Evolutionary conservation across 257 asterid genomes (phyloP).

Genomic region (Przewalskia tangutica): DNA sequence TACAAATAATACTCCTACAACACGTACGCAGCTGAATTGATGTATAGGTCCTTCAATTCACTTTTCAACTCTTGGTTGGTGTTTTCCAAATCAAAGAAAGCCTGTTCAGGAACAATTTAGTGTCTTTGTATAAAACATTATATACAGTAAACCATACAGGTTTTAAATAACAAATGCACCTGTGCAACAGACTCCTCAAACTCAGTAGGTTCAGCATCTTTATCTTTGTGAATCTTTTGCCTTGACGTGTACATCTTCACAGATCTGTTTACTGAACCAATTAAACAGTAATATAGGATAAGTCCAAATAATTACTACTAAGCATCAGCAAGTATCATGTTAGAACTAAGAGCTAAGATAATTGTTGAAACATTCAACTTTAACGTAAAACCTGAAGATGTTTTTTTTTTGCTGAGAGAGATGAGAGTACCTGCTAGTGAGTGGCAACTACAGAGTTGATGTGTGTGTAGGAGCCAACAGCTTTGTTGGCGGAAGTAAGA

Average conservation of each 20-base stretch:
- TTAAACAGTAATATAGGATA: not conserved
- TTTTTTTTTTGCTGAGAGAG: not conserved
- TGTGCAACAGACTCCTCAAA: constrained; percentile 19
- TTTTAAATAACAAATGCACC: not conserved
- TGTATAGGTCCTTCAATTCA: constrained; percentile 26
- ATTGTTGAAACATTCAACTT: not conserved
- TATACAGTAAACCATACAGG: not conserved
- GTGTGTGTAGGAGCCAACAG: no score
- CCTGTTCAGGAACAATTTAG: constrained; percentile 6
- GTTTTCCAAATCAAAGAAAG: constrained; percentile 21
- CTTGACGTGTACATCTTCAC: constrained; percentile 9
- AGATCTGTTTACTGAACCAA: constrained; percentile 1
- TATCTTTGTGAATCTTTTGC: constrained; percentile 17
- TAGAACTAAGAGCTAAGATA: no score
- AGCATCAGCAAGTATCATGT: not conserved
- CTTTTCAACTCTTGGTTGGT: constrained; percentile 26
- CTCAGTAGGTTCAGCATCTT: constrained; percentile 17
- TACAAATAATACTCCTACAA: no score
- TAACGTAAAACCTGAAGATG: not conserved
- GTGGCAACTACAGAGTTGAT: no score
- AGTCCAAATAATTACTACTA: not conserved
- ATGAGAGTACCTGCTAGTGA: not conserved
- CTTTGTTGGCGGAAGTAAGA: not conserved
- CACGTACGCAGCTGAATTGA: constrained; percentile 18
- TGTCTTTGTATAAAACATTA: not conserved